Conservation (phyloP, 345 rosid genomes). For the Excoecaria cochinchinensis region DNA sequence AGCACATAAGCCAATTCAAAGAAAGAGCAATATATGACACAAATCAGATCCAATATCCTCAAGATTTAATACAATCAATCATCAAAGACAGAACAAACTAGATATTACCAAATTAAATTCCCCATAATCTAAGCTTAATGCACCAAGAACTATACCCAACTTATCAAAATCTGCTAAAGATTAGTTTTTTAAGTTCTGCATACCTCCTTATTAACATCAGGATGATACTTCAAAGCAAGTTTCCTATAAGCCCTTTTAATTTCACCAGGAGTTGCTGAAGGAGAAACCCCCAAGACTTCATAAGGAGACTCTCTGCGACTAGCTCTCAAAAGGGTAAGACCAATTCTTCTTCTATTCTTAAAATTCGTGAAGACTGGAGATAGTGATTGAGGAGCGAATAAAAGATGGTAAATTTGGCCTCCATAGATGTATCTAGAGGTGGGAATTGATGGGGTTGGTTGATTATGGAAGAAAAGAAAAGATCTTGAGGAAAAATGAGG, state of each 20-base stretch:
- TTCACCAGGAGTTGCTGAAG: slow-evolving; percentile 72
- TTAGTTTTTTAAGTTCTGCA: not conserved
- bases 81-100: not conserved
- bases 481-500: slow-evolving; percentile 41
- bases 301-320: slow-evolving; percentile 71
- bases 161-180: not conserved
- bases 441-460: slow-evolving; percentile 30
- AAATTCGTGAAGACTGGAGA: slow-evolving; percentile 25
- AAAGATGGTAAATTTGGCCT: slow-evolving; percentile 15
- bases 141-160: not conserved
- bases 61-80: not conserved
- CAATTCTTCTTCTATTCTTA: slow-evolving; percentile 36
- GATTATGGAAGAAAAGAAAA: slow-evolving; percentile 28
- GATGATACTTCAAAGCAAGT: slow-evolving; percentile 93
- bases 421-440: slow-evolving; percentile 35
- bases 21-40: not conserved
- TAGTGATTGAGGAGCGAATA: slow-evolving; percentile 20
- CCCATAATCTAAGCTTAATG: not conserved
- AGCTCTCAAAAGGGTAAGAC: slow-evolving; percentile 41
- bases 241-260: slow-evolving; percentile 94
- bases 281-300: slow-evolving; percentile 77
- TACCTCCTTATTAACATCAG: slow-evolving; percentile 95
- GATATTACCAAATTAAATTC: not conserved
- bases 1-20: not conserved
- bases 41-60: slow-evolving; percentile 3